Conservation (phyloP, 257 asterid genomes). For the Verbascum thapsus region DNA sequence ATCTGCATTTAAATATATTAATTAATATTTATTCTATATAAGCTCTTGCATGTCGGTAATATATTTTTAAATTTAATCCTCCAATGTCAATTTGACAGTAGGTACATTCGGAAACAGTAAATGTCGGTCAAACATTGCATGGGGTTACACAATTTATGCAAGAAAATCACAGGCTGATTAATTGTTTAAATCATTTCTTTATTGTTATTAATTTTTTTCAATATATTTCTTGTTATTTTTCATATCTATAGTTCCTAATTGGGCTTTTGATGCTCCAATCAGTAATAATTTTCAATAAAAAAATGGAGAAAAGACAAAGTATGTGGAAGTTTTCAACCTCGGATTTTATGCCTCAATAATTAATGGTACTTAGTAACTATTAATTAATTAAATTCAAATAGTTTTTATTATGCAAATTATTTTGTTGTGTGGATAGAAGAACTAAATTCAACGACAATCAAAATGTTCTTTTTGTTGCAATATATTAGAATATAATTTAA, state of each 20-base stretch:
- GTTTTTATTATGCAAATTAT: background rate
- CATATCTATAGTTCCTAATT: slow-evolving; percentile 25
- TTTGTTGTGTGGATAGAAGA: background rate
- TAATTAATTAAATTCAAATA: background rate
- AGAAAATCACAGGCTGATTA: background rate
- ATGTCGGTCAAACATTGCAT: slow-evolving; percentile 30
- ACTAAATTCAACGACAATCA: slow-evolving; percentile 1
- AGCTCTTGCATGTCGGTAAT: slow-evolving; percentile 19
- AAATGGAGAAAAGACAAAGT: slow-evolving; percentile 29
- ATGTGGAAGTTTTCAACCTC: slow-evolving; percentile 28
- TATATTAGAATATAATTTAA: too few species aligned
- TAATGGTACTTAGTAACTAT: background rate
- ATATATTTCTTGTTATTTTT: background rate
- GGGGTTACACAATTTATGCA: slow-evolving; percentile 19
- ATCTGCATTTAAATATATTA: too few species aligned
- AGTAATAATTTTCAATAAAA: background rate
- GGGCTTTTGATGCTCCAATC: slow-evolving; percentile 23
- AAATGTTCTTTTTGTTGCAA: background rate
- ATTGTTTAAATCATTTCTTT: too few species aligned
- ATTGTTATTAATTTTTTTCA: too few species aligned
- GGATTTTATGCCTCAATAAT: slow-evolving; percentile 6
- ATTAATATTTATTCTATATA: too few species aligned
- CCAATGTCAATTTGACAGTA: slow-evolving; percentile 19
- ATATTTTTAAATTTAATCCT: slow-evolving; percentile 27
- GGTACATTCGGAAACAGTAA: slow-evolving; percentile 29